These are phyloP conservation scores for Aspergillus hiratsukae DNA, from an alignment of 2,329 filamentous ascomycete genomes.

Conservation along the genomic window DNA sequence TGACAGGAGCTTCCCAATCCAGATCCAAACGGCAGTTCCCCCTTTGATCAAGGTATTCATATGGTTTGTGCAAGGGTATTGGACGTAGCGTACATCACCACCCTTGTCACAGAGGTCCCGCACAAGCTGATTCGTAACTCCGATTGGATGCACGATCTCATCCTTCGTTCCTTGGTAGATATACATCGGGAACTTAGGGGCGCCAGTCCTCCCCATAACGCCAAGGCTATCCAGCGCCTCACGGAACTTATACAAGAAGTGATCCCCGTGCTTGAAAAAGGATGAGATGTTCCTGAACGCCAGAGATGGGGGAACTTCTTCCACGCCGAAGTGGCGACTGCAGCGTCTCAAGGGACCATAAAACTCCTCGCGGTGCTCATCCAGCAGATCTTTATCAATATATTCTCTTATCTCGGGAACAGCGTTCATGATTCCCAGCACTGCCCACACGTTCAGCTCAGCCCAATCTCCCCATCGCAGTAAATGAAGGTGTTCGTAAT, in stretches of 20 bases:
- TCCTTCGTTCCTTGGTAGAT: slow-evolving; percentile 1
- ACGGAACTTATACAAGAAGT: slow-evolving; percentile 3
- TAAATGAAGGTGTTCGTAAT: background rate
- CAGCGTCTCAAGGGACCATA: background rate
- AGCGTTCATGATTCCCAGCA: slow-evolving; percentile 11
- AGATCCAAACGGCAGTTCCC: background rate
- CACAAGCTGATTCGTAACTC: background rate
- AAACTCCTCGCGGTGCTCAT: background rate
- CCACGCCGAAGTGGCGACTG: background rate
- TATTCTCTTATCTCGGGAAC: slow-evolving; percentile 4
- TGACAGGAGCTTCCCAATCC: too few relatives aligned
- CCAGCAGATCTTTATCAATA: slow-evolving; percentile 1
- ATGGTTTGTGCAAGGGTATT: background rate
- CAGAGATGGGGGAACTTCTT: background rate
- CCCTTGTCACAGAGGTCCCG: background rate
- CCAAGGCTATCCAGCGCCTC: background rate
- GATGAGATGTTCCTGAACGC: background rate
- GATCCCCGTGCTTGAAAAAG: slow-evolving; percentile 1
- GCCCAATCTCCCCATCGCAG: background rate
- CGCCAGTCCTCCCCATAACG: background rate
- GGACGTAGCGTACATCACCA: background rate
- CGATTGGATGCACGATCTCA: background rate
- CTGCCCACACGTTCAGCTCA: slow-evolving; percentile 4
- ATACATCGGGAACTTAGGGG: background rate
- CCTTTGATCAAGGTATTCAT: background rate